phyloP scores from a whole-genome alignment of 768 basidiomycete genomes.

The Lactarius indigo region DNA sequence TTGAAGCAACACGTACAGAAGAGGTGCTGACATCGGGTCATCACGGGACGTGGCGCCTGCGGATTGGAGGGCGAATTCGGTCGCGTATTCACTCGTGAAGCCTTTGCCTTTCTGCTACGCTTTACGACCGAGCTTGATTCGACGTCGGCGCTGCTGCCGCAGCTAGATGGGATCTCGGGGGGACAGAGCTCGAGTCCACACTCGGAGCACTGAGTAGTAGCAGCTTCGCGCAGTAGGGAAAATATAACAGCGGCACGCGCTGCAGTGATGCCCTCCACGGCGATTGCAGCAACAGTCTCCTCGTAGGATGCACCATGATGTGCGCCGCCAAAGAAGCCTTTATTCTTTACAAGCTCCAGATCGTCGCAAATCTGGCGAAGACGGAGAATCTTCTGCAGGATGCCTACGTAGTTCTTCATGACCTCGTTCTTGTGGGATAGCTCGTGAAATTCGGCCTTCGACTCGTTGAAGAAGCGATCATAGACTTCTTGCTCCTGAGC shows the following conservation, averaged over 20 bases:
- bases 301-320: conserved; percentile 62
- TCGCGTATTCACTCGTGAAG: conserved; percentile 69
- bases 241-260: conserved; percentile 80
- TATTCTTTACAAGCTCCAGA: conserved; percentile 80
- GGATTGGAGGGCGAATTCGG: conserved; percentile 59
- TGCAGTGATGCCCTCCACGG: conserved; percentile 72
- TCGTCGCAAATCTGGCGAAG: conserved; percentile 98
- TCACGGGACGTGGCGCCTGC: conserved; percentile 51
- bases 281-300: conserved; percentile 71
- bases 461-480: conserved; percentile 82
- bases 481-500: conserved; percentile 81
- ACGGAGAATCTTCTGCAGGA: conserved; percentile 93
- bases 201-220: conserved; percentile 84
- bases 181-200: conserved; percentile 75
- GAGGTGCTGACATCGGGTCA: conserved; percentile 93
- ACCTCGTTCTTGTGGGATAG: conserved; percentile 86
- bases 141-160: conserved; percentile 40
- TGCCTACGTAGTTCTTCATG: conserved; percentile 98
- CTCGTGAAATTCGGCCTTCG: conserved; percentile 88
- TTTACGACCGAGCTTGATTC: conserved; percentile 50
- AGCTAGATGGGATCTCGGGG: conserved; percentile 40
- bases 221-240: conserved; percentile 79
- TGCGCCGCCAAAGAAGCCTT: conserved; percentile 44
- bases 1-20: conserved; percentile 89
- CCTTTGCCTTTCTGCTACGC: conserved; percentile 51